phyloP scores from a whole-genome alignment of 768 basidiomycete genomes.

The Boletus rex-veris region DNA sequence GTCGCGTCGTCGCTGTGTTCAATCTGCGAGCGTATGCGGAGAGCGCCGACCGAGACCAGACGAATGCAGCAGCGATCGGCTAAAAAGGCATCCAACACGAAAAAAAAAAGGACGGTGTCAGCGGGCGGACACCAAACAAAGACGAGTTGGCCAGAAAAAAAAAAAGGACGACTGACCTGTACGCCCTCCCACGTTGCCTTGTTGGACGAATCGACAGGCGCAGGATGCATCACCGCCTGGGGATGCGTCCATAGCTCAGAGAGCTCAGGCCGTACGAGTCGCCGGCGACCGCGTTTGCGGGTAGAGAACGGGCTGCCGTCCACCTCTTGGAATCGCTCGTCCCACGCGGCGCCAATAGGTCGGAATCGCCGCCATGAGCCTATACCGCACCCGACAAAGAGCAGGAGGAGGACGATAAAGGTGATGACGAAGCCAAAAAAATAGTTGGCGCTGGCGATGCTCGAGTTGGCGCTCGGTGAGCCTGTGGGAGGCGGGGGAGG shows the following conservation, averaged over 20 bases:
- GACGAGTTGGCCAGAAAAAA: too few relatives aligned
- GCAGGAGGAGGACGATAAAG: slow-evolving; percentile 37
- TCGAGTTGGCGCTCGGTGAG: background rate
- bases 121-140: too few relatives aligned
- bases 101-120: background rate
- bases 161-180: slow-evolving; percentile 19
- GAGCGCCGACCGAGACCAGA: slow-evolving; percentile 16
- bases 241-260: slow-evolving; percentile 20
- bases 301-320: slow-evolving; percentile 1
- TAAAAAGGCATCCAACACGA: background rate
- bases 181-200: slow-evolving; percentile 13
- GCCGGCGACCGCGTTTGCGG: slow-evolving; percentile 18
- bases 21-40: background rate
- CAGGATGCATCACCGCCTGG: background rate
- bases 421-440: slow-evolving; percentile 35
- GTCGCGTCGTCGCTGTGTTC: background rate
- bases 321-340: slow-evolving; percentile 15
- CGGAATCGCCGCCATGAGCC: slow-evolving; percentile 41
- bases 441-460: slow-evolving; percentile 24
- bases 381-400: slow-evolving; percentile 52
- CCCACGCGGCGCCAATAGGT: slow-evolving; percentile 19
- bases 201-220: background rate
- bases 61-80: slow-evolving; percentile 23
- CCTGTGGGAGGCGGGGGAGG: background rate
- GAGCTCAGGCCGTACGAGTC: slow-evolving; percentile 15